Base-by-base conservation (phyloP, 2,329 filamentous ascomycete species). In the Leptosphaerulina australis region DNA sequence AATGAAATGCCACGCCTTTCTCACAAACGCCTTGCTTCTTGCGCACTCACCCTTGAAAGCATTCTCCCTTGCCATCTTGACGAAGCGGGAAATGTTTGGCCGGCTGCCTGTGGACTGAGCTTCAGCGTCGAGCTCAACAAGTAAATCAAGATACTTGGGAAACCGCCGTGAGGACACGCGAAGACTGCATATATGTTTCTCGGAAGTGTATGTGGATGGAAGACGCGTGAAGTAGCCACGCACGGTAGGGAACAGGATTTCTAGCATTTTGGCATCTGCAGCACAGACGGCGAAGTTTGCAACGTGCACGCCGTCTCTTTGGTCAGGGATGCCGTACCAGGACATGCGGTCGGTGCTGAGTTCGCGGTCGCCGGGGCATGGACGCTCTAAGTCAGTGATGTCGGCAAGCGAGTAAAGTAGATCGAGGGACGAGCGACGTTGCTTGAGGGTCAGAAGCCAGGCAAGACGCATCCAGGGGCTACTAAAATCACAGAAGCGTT, bases 391-490 rank as follows among this genome's bases (percentile, higher is more conserved):
- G 4, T 81, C 79, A 2, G 81, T 76, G 29, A 90, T 81, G 8
- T 82, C 80, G 4, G 87, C 85, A 25, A 96, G 79, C 28, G 83
- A 81, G 50, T 87, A 83, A 22, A 97, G 79, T 4, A 95, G 74
- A 10, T 83, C 81, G 30, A 94, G 75, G 57, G 90, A 85, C 3
- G 81, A 78, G 14, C 83, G 78, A 10, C 83, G 75, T 58, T 90
- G 83, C 70, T 91, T 91, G 43, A 88, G 76, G 2, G 86, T 92
- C 55, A 96, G 79, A 3, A 92, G 79, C 84, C 88, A 96, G 0
- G 91, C 91, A 29, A 96, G 84, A 21, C 90, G 85, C 62, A 90
- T 87, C 90, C 91, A 97, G 0, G 87, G 83, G 10, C 84, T 81
- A 22, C 89, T 90, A 71, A 97, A 90, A 57, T 91, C 87, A 74